Percentiles rank a stretch among this genome's conserved stretches.
phyloP scores from a whole-genome alignment of 495 filamentous ascomycete genomes.

The Physcia stellaris region DNA sequence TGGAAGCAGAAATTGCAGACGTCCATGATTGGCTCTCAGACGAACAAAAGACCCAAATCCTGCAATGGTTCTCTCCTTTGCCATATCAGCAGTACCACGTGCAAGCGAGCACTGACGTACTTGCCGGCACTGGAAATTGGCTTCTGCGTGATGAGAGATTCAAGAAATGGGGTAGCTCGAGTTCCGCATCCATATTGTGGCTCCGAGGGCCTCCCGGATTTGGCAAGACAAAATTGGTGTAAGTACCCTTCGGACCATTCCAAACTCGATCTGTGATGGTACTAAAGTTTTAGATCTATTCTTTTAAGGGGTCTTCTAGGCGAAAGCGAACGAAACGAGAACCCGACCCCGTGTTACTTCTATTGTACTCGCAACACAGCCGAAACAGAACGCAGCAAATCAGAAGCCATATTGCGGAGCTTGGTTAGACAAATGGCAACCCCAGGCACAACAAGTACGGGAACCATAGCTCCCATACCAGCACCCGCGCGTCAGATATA shows the following conservation, averaged over 20 bases:
- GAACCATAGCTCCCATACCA: background rate
- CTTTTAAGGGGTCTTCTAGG: background rate
- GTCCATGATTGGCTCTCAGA: background rate
- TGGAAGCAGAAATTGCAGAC: background rate
- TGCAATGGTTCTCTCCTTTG: slow-evolving; percentile 5
- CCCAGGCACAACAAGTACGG: background rate
- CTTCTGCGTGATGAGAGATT: slow-evolving; percentile 2
- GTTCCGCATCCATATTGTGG: slow-evolving; percentile 5
- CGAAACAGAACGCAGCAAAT: background rate
- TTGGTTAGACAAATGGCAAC: background rate
- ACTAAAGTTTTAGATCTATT: background rate
- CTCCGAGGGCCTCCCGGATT: slow-evolving; percentile 4
- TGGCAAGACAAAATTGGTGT: slow-evolving; percentile 7
- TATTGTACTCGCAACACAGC: slow-evolving; percentile 1
- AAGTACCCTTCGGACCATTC: background rate
- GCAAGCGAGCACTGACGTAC: slow-evolving; percentile 2
- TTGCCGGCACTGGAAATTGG: slow-evolving; percentile 6
- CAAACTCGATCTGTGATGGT: background rate
- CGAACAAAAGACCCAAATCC: background rate
- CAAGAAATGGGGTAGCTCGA: slow-evolving; percentile 1
- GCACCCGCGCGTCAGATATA: background rate
- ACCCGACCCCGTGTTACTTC: background rate
- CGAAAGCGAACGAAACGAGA: background rate
- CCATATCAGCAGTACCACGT: slow-evolving; percentile 6
- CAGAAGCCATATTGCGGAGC: slow-evolving; percentile 1